These are phyloP conservation scores for Bromus sterilis DNA, from an alignment of 176 grass and related monocot genomes.

Conservation along the genomic window DNA sequence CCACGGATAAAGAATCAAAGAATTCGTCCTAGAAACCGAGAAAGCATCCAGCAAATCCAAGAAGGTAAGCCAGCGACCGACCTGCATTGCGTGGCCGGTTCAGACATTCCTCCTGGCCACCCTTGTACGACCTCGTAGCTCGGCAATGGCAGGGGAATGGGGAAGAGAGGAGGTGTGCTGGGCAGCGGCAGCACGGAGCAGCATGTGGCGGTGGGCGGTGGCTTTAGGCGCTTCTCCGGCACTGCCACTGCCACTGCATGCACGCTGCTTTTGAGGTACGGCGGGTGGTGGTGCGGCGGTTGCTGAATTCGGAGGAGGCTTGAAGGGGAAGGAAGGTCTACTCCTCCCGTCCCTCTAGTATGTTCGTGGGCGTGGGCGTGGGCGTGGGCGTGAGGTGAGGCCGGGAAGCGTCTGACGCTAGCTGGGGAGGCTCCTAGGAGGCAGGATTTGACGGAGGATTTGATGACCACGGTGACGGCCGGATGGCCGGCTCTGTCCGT, in stretches of 20 bases:
- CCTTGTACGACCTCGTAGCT: not conserved
- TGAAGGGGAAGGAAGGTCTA: slow-evolving; percentile 13
- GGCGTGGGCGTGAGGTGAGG: not conserved
- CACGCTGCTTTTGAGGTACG: slow-evolving; percentile 33
- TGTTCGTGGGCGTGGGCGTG: not conserved
- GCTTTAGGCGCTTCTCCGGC: slow-evolving; percentile 2
- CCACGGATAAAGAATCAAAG: not conserved
- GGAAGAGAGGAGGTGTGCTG: not conserved
- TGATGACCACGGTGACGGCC: slow-evolving; percentile 2
- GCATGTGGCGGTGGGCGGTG: slow-evolving; percentile 12
- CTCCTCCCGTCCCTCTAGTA: not conserved
- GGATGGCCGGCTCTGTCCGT: slow-evolving; percentile 22
- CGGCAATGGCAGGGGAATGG: not conserved
- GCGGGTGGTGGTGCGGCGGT: not conserved
- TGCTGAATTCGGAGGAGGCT: slow-evolving; percentile 20
- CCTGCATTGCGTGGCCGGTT: slow-evolving; percentile 33
- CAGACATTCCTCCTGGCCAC: slow-evolving; percentile 22
- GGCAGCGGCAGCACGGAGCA: not conserved
- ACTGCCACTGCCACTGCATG: not conserved
- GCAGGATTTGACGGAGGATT: slow-evolving; percentile 10
- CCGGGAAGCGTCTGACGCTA: not conserved
- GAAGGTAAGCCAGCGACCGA: not conserved
- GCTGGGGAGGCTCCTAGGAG: not conserved
- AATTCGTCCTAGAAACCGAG: not conserved
- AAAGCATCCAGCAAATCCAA: not conserved